These are phyloP conservation scores for Blastobotrys parvus DNA, from an alignment of 805 yeast genomes.

Conservation along the genomic window DNA sequence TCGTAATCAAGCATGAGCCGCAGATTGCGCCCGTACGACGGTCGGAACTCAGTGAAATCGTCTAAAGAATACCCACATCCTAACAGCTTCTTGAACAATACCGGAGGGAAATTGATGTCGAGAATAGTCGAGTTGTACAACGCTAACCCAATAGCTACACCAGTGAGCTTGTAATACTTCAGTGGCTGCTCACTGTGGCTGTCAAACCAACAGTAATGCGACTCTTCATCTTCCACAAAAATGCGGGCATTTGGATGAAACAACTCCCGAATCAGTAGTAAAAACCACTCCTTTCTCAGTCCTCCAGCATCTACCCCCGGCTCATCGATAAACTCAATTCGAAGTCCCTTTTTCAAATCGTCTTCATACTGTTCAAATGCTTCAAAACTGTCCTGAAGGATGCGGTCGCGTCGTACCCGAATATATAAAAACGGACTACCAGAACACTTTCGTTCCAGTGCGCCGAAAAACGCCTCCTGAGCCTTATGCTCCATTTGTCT, in stretches of 20 bases:
- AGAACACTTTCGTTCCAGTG: conserved; percentile 53
- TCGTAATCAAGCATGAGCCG: conserved; percentile 38
- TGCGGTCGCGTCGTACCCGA: conserved; percentile 54
- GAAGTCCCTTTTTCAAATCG: conserved; percentile 65
- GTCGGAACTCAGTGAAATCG: conserved; percentile 64
- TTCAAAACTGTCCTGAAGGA: conserved; percentile 66
- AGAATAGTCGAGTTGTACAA: conserved; percentile 83
- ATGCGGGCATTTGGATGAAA: conserved; percentile 63
- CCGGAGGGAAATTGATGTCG: conserved; percentile 69
- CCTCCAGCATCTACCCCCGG: conserved; percentile 98
- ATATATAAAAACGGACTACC: conserved; percentile 64
- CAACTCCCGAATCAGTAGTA: conserved; percentile 57
- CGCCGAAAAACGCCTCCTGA: conserved; percentile 77
- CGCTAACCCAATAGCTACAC: conserved; percentile 83
- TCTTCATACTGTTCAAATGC: conserved; percentile 42
- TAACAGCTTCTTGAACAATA: conserved; percentile 67
- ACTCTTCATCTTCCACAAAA: conserved; percentile 58
- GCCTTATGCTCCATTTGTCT: conserved; percentile 79
- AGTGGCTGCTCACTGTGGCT: conserved; percentile 15
- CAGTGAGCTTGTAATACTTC: conserved; percentile 57
- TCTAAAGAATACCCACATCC: conserved; percentile 44
- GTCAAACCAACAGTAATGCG: conserved; percentile 67
- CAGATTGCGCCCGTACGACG: conserved; percentile 51
- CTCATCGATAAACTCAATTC: conserved; percentile 75
- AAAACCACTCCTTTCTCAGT: conserved; percentile 87